A percentile compares a stretch with the other conserved stretches of the same genome.
These are phyloP conservation scores for Eucalyptus sp. DNA, from an alignment of 345 rosid genomes.

Conservation along the genomic window DNA sequence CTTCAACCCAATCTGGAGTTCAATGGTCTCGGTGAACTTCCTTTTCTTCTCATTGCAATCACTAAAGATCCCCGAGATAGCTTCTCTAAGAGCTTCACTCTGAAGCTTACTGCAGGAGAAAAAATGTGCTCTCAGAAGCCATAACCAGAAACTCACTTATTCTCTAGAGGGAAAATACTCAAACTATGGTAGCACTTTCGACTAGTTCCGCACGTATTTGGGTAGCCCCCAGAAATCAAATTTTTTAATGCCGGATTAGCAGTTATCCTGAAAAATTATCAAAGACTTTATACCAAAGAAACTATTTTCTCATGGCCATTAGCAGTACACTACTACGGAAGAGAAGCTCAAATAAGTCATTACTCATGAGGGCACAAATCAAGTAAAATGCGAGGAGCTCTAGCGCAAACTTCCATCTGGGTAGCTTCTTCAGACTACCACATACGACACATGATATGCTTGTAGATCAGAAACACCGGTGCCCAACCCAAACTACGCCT, in stretches of 20 bases:
- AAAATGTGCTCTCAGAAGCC: neutral
- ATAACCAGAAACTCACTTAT: neutral
- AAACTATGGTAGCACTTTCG: neutral
- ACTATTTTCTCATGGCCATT: neutral
- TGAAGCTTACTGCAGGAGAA: conserved; percentile 68
- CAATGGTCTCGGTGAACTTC: conserved; percentile 81
- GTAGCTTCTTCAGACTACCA: neutral
- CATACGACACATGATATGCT: neutral
- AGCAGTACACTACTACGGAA: neutral
- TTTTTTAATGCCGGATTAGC: neutral
- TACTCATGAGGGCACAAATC: neutral
- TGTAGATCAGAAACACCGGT: neutral
- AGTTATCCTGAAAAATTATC: neutral
- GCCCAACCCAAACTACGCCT: neutral
- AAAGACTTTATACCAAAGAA: neutral
- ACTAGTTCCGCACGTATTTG: neutral
- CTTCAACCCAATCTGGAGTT: conserved; percentile 91
- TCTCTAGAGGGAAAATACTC: neutral
- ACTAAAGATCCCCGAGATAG: conserved; percentile 40
- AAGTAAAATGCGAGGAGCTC: neutral
- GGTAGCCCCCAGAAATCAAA: neutral
- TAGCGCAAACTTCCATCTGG: neutral
- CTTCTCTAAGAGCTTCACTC: conserved; percentile 83
- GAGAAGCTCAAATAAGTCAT: neutral
- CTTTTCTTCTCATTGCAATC: conserved; percentile 54